Conservation (phyloP, 2,329 filamentous ascomycete genomes). For the Zymoseptoria ardabiliae region DNA sequence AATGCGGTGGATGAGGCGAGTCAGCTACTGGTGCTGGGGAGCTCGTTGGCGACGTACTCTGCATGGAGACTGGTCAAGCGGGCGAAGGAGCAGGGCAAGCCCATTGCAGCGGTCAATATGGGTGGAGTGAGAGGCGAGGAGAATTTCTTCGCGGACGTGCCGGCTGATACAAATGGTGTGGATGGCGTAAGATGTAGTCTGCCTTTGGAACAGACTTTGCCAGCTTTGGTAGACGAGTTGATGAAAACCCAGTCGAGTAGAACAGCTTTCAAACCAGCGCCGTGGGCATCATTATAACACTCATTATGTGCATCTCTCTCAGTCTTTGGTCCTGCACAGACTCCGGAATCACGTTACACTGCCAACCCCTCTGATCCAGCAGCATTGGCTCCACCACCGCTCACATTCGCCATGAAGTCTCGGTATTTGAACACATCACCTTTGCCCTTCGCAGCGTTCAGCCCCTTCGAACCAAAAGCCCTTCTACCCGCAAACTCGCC, state of each 20-base stretch:
- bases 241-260: neutral
- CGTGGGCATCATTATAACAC: conserved; percentile 9
- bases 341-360: conserved; percentile 1
- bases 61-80: conserved; percentile 84
- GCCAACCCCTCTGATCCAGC: conserved; percentile 9
- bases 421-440: conserved; percentile 91
- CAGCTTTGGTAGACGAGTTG: conserved; percentile 27
- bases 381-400: conserved; percentile 28
- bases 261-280: conserved; percentile 11
- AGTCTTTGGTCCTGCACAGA: neutral
- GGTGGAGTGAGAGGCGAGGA: conserved; percentile 77
- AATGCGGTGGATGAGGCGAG: conserved; percentile 69
- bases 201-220: conserved; percentile 35
- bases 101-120: conserved; percentile 80
- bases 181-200: conserved; percentile 35
- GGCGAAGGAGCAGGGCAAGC: conserved; percentile 74
- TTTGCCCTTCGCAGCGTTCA: conserved; percentile 41
- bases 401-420: conserved; percentile 66
- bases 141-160: conserved; percentile 55
- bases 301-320: neutral
- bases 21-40: conserved; percentile 72
- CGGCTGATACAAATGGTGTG: conserved; percentile 34
- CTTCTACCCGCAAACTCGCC: conserved; percentile 76
- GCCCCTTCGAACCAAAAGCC: conserved; percentile 62
- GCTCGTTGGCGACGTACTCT: conserved; percentile 88